phyloP scores from a whole-genome alignment of 2,329 filamentous ascomycete species.

The Pseudogymnoascus sp. region DNA sequence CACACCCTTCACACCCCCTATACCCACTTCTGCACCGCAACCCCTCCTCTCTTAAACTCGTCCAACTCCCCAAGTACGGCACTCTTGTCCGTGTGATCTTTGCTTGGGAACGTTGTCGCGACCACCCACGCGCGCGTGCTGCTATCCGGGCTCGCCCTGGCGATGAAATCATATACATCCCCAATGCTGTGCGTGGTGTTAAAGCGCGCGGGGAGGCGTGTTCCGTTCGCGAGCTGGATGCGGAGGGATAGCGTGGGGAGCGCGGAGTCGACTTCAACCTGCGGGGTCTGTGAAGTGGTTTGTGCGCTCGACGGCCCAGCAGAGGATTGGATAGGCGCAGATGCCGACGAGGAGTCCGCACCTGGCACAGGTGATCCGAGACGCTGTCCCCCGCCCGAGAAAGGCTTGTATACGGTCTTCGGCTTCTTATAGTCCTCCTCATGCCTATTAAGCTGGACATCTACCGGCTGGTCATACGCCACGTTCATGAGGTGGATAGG shows the following conservation, averaged over 20 bases:
- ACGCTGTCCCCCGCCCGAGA: constrained; percentile 62
- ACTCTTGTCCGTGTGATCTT: constrained; percentile 64
- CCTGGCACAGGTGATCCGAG: constrained; percentile 72
- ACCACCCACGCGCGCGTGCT: constrained; percentile 59
- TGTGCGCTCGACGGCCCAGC: constrained; percentile 28
- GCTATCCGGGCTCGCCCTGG: constrained; percentile 51
- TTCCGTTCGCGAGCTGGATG: constrained; percentile 71
- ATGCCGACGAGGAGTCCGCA: constrained; percentile 31
- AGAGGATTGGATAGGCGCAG: constrained; percentile 24
- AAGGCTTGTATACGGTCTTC: constrained; percentile 70
- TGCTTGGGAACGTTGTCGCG: constrained; percentile 76
- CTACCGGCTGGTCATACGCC: constrained; percentile 63
- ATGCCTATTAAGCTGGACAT: constrained; percentile 67
- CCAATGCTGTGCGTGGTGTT: constrained; percentile 71
- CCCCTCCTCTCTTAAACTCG: constrained; percentile 60
- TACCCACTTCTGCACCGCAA: constrained; percentile 51
- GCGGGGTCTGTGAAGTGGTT: constrained; percentile 23
- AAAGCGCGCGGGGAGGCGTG: constrained; percentile 69
- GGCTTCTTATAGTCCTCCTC: constrained; percentile 65
- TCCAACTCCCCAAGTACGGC: constrained; percentile 50
- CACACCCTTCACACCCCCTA: constrained; percentile 5
- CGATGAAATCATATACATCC: constrained; percentile 69
- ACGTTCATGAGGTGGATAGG: constrained; percentile 74
- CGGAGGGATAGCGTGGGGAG: constrained; percentile 63
- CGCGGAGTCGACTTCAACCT: constrained; percentile 51